Conservation (phyloP, 1,284 basidiomycete species). For the Hemileia vastatrix region DNA sequence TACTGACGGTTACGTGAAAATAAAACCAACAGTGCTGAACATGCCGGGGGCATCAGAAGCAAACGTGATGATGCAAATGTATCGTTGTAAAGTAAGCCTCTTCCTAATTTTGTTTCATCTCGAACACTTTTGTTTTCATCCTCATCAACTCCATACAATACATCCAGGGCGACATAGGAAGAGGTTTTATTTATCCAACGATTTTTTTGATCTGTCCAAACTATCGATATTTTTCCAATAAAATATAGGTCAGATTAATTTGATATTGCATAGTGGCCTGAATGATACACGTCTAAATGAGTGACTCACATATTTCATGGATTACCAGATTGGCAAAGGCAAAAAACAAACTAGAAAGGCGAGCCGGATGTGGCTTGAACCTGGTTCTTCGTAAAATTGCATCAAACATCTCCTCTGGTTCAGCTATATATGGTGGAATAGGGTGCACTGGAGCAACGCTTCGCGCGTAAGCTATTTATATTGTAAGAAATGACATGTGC, state of each 20-base stretch:
- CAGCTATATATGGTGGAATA: slow-evolving; percentile 13
- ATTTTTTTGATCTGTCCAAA: no score
- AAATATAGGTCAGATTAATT: neutral
- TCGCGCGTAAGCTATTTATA: slow-evolving; percentile 15
- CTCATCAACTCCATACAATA: slow-evolving; percentile 12
- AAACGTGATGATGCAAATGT: slow-evolving; percentile 20
- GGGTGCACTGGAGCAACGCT: slow-evolving; percentile 16
- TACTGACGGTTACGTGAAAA: slow-evolving; percentile 20
- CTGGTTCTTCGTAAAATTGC: slow-evolving; percentile 14
- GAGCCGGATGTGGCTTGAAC: slow-evolving; percentile 18
- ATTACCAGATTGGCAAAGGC: slow-evolving; percentile 21
- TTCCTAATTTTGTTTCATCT: slow-evolving; percentile 6
- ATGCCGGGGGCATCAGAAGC: slow-evolving; percentile 20
- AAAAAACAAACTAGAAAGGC: slow-evolving; percentile 18
- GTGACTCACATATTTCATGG: slow-evolving; percentile 17
- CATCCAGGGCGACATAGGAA: slow-evolving; percentile 17
- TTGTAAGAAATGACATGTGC: no score
- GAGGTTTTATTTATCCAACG: slow-evolving; percentile 22
- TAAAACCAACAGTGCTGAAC: slow-evolving; percentile 14
- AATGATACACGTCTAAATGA: slow-evolving; percentile 5
- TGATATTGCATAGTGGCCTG: neutral
- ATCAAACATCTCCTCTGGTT: slow-evolving; percentile 21
- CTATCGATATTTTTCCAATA: no score
- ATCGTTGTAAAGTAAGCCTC: slow-evolving; percentile 17
- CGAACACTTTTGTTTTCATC: slow-evolving; percentile 9